Conservation (phyloP, 768 basidiomycete genomes). For the Mycena olivaceomarginata region DNA sequence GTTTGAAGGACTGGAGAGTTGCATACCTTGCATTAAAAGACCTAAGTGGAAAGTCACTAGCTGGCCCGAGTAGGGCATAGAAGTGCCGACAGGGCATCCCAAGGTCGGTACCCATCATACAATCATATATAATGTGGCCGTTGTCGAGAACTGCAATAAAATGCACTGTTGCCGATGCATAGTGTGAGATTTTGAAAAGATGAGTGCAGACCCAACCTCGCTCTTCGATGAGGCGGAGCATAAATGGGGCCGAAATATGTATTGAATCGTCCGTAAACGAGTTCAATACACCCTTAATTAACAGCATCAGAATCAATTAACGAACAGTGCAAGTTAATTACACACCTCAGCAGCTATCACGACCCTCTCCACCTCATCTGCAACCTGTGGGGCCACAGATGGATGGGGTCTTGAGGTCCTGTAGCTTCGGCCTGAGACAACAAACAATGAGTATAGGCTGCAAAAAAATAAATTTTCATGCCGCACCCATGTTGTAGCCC, state of each 20-base stretch:
- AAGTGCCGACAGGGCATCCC: conserved; percentile 3
- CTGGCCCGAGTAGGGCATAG: background rate
- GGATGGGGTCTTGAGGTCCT: background rate
- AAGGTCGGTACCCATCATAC: conserved; percentile 5
- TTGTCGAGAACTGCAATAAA: background rate
- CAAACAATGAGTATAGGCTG: background rate
- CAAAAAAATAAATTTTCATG: background rate
- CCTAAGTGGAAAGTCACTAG: conserved; percentile 1
- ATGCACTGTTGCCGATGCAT: background rate
- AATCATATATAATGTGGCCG: background rate
- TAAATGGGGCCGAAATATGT: conserved; percentile 4
- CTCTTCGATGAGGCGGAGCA: conserved; percentile 4
- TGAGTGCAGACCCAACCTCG: background rate
- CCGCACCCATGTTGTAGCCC: too few species aligned
- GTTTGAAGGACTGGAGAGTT: background rate
- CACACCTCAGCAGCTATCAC: background rate
- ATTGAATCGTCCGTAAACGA: background rate
- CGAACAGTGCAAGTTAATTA: background rate
- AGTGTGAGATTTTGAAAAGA: conserved; percentile 2
- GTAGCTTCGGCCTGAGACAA: background rate
- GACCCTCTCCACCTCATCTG: background rate
- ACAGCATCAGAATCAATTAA: background rate
- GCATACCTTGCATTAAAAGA: conserved; percentile 8
- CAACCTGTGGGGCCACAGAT: background rate
- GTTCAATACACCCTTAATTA: background rate